phyloP scores from a whole-genome alignment of 2,329 filamentous ascomycete genomes.

The Zalaria sp. region DNA sequence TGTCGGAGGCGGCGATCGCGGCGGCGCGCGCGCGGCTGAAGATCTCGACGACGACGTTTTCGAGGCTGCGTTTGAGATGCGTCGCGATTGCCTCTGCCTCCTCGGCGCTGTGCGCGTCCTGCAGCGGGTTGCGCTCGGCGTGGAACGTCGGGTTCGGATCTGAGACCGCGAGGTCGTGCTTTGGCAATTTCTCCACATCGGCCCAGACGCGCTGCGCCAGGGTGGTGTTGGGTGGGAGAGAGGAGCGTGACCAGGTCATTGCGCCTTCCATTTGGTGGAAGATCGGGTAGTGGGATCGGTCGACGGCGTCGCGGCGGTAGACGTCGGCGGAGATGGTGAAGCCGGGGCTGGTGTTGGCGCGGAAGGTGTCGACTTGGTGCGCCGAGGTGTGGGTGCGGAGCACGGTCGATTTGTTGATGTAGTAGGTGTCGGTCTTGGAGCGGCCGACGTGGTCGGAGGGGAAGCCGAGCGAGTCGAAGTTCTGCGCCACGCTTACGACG shows the following conservation, averaged over 20 bases:
- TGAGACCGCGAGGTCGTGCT: conserved; percentile 64
- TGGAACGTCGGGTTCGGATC: conserved; percentile 72
- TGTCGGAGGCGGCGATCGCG: conserved; percentile 34
- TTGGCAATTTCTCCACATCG: conserved; percentile 58
- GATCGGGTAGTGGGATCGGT: conserved; percentile 86
- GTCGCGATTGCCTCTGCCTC: conserved; percentile 72
- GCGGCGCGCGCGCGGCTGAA: too few relatives aligned
- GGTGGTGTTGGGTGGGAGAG: conserved; percentile 36
- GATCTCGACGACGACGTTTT: conserved; percentile 79
- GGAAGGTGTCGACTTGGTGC: conserved; percentile 75
- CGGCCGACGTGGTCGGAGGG: conserved; percentile 77
- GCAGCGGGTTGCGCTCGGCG: conserved; percentile 67
- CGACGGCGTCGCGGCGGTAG: conserved; percentile 87
- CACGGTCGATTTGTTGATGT: conserved; percentile 72
- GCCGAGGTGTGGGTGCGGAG: conserved; percentile 89
- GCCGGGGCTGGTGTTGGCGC: conserved; percentile 55
- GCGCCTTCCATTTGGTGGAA: conserved; percentile 99
- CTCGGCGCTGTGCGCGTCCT: conserved; percentile 53
- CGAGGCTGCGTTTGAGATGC: conserved; percentile 79
- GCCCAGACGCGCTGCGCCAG: conserved; percentile 52
- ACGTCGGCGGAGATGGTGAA: conserved; percentile 92
- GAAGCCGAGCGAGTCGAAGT: conserved; percentile 96
- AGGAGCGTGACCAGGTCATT: conserved; percentile 66
- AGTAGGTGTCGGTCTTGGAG: conserved; percentile 84
- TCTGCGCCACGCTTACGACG: conserved; percentile 70